These are phyloP conservation scores for Paratinospora sagittata DNA, from an alignment of 164 flowering plant species.

Conservation along the genomic window DNA sequence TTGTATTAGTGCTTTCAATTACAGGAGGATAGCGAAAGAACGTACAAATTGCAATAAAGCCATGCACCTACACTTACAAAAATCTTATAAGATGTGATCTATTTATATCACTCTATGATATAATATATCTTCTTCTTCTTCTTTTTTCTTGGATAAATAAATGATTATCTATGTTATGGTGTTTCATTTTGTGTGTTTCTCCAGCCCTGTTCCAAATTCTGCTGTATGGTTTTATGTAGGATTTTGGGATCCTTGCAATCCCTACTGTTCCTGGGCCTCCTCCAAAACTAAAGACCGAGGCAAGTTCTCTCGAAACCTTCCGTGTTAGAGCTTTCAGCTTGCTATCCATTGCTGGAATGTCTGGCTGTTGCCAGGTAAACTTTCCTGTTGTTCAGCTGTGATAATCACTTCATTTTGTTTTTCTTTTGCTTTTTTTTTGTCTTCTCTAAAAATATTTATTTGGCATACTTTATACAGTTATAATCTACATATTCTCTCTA, in stretches of 20 bases:
- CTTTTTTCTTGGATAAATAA: too few relatives aligned
- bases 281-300: conserved; percentile 59
- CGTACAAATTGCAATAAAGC: neutral
- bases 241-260: conserved; percentile 56
- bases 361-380: conserved; percentile 85
- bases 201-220: neutral
- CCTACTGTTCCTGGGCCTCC: conserved; percentile 93
- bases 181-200: neutral
- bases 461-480: neutral
- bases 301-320: conserved; percentile 42
- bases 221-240: conserved; percentile 32
- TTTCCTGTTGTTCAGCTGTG: neutral
- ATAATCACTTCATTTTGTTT: neutral
- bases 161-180: neutral
- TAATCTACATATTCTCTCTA: neutral
- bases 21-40: neutral
- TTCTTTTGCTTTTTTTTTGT: neutral
- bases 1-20: neutral
- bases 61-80: too few relatives aligned
- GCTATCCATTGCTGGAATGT: conserved; percentile 75
- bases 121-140: neutral
- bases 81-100: neutral
- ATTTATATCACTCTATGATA: neutral
- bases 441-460: neutral
- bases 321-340: conserved; percentile 74